Evolutionary conservation across 2,329 filamentous ascomycete species (phyloP).

Genomic region (Arthrinium puccinioides): DNA sequence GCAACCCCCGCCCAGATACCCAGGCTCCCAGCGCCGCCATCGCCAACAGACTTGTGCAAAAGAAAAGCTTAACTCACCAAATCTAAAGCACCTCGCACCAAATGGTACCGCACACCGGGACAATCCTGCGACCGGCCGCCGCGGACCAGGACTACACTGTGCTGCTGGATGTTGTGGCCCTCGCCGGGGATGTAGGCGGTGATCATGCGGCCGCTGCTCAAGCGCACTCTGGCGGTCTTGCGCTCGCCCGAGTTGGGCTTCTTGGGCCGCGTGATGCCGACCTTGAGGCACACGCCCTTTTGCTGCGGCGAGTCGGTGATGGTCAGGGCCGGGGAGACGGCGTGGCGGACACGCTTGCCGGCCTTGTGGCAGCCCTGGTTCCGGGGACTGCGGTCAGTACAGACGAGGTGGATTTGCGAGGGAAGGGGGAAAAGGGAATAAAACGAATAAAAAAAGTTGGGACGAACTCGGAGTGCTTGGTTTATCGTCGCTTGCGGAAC

Average conservation of each 20-base stretch:
- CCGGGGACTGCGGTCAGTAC: not conserved
- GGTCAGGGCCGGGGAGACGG: constrained; percentile 77
- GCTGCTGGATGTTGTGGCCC: constrained; percentile 98
- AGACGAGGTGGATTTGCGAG: not conserved
- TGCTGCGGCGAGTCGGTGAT: constrained; percentile 65
- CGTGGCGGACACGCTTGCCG: constrained; percentile 73
- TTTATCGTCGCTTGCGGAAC: constrained; percentile 58
- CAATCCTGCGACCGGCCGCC: constrained; percentile 94
- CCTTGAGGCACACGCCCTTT: constrained; percentile 94
- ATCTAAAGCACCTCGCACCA: constrained; percentile 87
- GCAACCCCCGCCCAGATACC: too few species aligned
- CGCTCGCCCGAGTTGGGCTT: constrained; percentile 98
- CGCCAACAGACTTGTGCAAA: not conserved
- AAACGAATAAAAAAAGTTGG: not conserved
- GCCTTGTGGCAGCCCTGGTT: constrained; percentile 62
- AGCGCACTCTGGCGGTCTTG: constrained; percentile 85
- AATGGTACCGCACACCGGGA: constrained; percentile 93
- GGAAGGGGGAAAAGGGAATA: not conserved
- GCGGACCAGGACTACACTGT: constrained; percentile 93
- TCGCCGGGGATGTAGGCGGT: constrained; percentile 95
- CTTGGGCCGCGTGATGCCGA: constrained; percentile 91
- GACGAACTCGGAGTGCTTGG: constrained; percentile 56
- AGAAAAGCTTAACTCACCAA: constrained; percentile 55
- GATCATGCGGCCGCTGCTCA: constrained; percentile 80
- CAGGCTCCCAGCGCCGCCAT: too few species aligned